phyloP scores from a whole-genome alignment of 2,329 filamentous ascomycete species.

The Aspergillus quadrilineatus region DNA sequence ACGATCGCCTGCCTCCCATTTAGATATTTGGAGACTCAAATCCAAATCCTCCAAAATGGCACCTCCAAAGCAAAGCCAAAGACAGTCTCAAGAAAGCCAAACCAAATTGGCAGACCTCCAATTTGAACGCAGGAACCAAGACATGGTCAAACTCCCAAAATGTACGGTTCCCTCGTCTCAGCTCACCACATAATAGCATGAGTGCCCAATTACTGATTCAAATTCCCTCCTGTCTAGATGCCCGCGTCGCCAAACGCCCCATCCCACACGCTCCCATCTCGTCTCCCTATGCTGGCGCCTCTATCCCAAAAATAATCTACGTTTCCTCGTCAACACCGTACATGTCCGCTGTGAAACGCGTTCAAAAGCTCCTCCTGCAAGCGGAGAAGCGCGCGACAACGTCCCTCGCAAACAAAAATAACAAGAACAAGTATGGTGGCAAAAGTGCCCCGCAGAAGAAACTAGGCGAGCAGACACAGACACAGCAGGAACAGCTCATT shows the following conservation, averaged over 20 bases:
- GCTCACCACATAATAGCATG: neutral
- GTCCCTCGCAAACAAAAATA: slow-evolving; percentile 30
- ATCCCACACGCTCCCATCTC: slow-evolving; percentile 57
- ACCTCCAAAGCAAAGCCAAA: neutral
- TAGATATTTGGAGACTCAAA: neutral
- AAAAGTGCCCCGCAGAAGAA: neutral
- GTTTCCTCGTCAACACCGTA: slow-evolving; percentile 56
- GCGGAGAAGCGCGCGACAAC: slow-evolving; percentile 54
- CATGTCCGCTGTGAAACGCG: slow-evolving; percentile 60
- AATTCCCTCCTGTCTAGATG: slow-evolving; percentile 34
- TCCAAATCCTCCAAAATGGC: neutral
- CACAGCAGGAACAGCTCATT: slow-evolving; percentile 28
- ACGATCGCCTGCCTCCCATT: neutral
- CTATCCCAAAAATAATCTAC: slow-evolving; percentile 56
- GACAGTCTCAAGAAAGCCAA: neutral
- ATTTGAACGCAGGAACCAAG: slow-evolving; percentile 42
- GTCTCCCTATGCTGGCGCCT: slow-evolving; percentile 52
- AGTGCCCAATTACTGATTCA: neutral
- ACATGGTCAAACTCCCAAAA: slow-evolving; percentile 38
- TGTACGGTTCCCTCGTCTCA: slow-evolving; percentile 23
- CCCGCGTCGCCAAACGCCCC: slow-evolving; percentile 55
- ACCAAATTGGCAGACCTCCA: slow-evolving; percentile 19
- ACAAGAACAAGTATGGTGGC: neutral
- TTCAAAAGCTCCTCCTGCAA: slow-evolving; percentile 55
- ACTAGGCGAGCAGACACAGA: slow-evolving; percentile 29